Evolutionary conservation across 2,329 filamentous ascomycete species (phyloP), one percentile per base, ranked within the genome.

Genomic region (Dryadomyces quercivorus): DNA sequence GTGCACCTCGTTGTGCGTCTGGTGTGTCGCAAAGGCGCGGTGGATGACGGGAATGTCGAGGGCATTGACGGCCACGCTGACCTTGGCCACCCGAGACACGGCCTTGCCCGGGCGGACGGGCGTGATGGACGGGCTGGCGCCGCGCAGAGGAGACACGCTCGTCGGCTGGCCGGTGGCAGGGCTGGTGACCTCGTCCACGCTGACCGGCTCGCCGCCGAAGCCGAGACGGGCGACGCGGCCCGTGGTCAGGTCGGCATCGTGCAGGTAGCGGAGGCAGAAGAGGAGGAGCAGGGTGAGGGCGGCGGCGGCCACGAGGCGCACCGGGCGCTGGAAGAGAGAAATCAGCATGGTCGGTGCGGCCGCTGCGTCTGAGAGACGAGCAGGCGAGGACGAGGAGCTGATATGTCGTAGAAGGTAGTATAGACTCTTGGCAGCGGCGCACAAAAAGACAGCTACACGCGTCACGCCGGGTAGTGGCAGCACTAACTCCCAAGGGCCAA

Each of bases 21-120:
- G 56, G 60, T 70, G 68, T 12, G 65, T 66, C 44, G 60, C 59
- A 53, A 71, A 60, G 5, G 67, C 69, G 12, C 63, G 62, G 57
- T 62, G 57, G 38, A 64, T 61, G 26, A 60, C 61, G 49, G 60
- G 59, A 16, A 59, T 59, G 57, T 62, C 56, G 43, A 64, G 61
- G 20, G 58, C 57, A 52, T 64, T 63, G 57, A 63, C 61, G 22
- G 63, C 62, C n/a, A 64, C 61, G 45, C 61, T 60, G 22, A 64
- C 59, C 54, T 63, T 59, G 50, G 58, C 59, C 5, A 57, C 16
- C 12, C 51, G 53, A 40, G 51, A 38, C 12, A 31, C 26, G 4
- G 34, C 50, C 36, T 54, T 50, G n/a, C 22, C 46, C 42, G 42
- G 16, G 2, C 4, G 42, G 2, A 13, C 15, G 12, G 51, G 47